phyloP scores from a whole-genome alignment of 768 basidiomycete species.

The Boletus rubescentipes region DNA sequence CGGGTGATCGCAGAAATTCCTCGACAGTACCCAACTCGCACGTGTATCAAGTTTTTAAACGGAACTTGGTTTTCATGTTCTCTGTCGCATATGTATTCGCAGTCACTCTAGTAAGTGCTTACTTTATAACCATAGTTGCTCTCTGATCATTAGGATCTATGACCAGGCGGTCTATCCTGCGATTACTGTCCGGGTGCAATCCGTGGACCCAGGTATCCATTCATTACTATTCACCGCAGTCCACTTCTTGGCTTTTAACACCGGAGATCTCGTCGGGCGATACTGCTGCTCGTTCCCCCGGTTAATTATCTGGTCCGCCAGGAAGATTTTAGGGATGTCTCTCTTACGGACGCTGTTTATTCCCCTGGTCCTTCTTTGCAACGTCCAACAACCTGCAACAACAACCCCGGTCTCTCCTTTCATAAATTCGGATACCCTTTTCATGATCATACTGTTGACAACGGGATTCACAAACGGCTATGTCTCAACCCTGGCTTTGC shows the following conservation, averaged over 20 bases:
- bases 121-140: neutral
- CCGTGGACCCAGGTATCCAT: constrained; percentile 64
- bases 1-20: constrained; percentile 25
- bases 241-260: constrained; percentile 76
- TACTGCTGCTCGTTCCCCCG: constrained; percentile 64
- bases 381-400: constrained; percentile 55
- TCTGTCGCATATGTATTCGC: constrained; percentile 75
- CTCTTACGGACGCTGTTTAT: constrained; percentile 77
- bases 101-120: constrained; percentile 69
- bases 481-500: constrained; percentile 74
- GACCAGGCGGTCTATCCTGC: constrained; percentile 82
- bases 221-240: constrained; percentile 80
- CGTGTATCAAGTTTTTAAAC: constrained; percentile 54
- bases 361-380: constrained; percentile 87
- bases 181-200: constrained; percentile 72
- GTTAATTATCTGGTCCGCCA: constrained; percentile 68
- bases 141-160: constrained; percentile 5
- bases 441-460: constrained; percentile 66
- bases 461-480: constrained; percentile 87
- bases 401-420: constrained; percentile 32
- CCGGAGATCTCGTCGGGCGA: constrained; percentile 71
- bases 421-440: constrained; percentile 75
- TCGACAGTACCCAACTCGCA: constrained; percentile 39
- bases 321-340: constrained; percentile 60
- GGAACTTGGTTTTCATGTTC: constrained; percentile 68